Evolutionary conservation across 192 early-diverging fungal genomes (phyloP), one percentile per base, ranked within the genome.

Genomic region (Piromyces sp.): DNA sequence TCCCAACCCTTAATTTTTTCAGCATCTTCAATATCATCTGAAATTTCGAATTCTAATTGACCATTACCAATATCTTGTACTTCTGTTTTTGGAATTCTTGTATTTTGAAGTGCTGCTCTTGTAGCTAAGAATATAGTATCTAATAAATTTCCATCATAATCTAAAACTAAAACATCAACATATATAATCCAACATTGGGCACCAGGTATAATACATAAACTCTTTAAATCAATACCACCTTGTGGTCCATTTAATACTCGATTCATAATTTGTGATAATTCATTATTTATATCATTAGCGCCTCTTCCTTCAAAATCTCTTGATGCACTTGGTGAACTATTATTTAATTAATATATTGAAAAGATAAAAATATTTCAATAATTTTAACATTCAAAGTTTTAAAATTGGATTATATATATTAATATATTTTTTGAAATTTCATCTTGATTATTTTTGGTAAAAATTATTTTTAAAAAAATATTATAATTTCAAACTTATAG

Each of bases 161-260:
- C 95, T 82, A 99, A 86, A 86, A 93, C 94, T 89, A 97, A 85
- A 4, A 93, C 96, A 82, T 98, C 96, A 13, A 97, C 87, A 80
- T 96, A 92, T 17, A 98, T 85, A 51, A 97, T 87, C 96, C 96
- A 99, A 86, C 95, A 96, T 22, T 93, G 90, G 80, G 92, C 87
- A 22, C 93, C 93, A 13, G 95, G 95, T 82, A 98, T 95, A 82
- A 99, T 97, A 84, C 94, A 95, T 29, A 99, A 90, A 36, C 92
- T 89, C 79, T 90, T 88, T 30, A 98, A 87, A 84, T 98, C 93
- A 28, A 99, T 84, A 12, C 97, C 97, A 81, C 92, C 90, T 78
- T 95, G 92, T 26, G 93, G 88, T 12, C 93, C 91, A 87, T 93
- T 94, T 17, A 97, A 88, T 16, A 95, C 85, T 22, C 95, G 91